Evolutionary conservation across 805 yeast species (phyloP), one percentile per base, ranked within the genome.

Genomic region (Yueomyces sinensis): DNA sequence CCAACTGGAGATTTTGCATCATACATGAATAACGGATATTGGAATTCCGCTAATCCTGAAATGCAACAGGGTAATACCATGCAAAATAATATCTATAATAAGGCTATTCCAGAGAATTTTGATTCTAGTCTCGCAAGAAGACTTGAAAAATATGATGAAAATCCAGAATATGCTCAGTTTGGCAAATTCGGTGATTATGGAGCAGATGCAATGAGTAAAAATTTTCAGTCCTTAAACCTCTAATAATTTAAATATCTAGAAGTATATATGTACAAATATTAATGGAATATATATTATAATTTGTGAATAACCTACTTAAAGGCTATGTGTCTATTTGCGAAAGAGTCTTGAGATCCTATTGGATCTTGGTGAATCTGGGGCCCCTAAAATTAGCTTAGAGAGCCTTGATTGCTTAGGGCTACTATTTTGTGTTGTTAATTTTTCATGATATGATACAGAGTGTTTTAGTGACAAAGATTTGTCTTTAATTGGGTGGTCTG

Each of bases 1-100:
- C 42, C 46, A 18, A 42, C 35, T 18, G 43, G 38, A 15, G 52
- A 53, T 17, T 41, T 46, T 14, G 44, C 53, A 14, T 44, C 52
- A 4, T 46, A 42, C 25, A 33, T 46, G 18, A 43, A 44, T 31
- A 49, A 46, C 17, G 44, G 44, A 28, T 41, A 43, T 34, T 49
- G 52, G 54, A 42, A 41, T 39, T 32, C 41, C 27, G 44, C 44
- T 23, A 37, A 29, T 17, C 31, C 13, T 20, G 33, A 34, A 16
- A 22, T 13, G 4, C 29, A 25, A 17, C 30, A 29, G 17, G 27
- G 30, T 16, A 17, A n/a, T 18, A n/a, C 6, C 22, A 9, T 14
- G 5, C 29, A 31, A 17, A 27, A 15, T 9, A 46, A 46, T 30
- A 17, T 32, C 7, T 43, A 40, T 25, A 30, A 35, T 16, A 39